A percentile compares a stretch with the other conserved stretches of the same genome.
Evolutionary conservation across 2,329 filamentous ascomycete species (phyloP).

Genomic region (Nigrospora oryzae): DNA sequence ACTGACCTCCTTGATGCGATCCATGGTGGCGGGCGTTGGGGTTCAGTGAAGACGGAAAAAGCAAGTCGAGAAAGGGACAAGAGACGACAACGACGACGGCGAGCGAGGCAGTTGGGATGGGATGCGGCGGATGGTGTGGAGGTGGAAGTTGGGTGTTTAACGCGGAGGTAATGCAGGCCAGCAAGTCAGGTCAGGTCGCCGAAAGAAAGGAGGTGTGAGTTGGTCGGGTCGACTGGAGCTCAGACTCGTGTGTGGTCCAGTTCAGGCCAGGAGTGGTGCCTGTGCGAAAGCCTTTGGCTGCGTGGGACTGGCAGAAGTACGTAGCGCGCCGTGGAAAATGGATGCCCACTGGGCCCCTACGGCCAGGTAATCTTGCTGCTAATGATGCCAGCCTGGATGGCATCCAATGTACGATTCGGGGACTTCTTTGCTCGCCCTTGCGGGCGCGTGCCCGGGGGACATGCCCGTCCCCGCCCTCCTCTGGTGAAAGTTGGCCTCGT

Average conservation of each 20-base stretch:
- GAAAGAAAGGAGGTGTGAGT: too few relatives aligned
- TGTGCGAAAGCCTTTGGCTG: background rate
- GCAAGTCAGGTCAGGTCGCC: too few relatives aligned
- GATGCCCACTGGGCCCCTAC: background rate
- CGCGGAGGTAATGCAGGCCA: too few relatives aligned
- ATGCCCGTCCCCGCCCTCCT: too few relatives aligned
- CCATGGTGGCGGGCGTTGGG: conserved; percentile 48
- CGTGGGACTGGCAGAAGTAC: conserved; percentile 1
- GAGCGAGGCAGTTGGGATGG: conserved; percentile 8
- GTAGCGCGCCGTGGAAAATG: background rate
- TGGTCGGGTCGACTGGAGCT: too few relatives aligned
- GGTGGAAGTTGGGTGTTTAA: conserved; percentile 3
- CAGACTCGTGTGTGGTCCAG: too few relatives aligned
- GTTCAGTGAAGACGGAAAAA: conserved; percentile 10
- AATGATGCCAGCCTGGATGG: too few relatives aligned
- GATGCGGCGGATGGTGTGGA: conserved; percentile 15
- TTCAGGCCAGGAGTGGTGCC: too few relatives aligned
- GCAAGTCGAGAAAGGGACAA: conserved; percentile 18
- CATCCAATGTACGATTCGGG: too few relatives aligned
- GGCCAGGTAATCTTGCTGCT: background rate
- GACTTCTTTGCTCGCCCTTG: too few relatives aligned
- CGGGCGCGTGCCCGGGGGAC: too few relatives aligned
- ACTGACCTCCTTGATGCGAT: conserved; percentile 85
- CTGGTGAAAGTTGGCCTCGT: too few relatives aligned
- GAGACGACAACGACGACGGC: conserved; percentile 14